These are phyloP conservation scores for Apophysomyces trapeziformis DNA, from an alignment of 371 early-diverging fungal genomes.

Conservation along the genomic window DNA sequence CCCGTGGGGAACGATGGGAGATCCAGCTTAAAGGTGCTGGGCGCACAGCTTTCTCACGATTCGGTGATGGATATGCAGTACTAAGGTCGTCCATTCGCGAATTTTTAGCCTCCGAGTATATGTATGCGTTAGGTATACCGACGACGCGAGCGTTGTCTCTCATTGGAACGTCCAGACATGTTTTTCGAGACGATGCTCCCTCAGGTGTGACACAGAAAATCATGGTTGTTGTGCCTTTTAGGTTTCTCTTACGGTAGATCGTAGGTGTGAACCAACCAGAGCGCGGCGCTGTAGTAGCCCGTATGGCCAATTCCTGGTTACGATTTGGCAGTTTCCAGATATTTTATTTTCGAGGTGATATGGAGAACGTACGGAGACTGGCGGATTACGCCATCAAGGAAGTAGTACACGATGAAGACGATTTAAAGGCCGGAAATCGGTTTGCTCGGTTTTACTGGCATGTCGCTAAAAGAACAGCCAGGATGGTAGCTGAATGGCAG, in stretches of 20 bases:
- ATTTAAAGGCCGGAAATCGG: conserved; percentile 32
- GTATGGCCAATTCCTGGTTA: conserved; percentile 84
- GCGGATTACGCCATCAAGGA: conserved; percentile 73
- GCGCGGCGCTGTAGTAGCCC: conserved; percentile 77
- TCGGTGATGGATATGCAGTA: conserved; percentile 89
- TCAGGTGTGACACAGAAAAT: conserved; percentile 12
- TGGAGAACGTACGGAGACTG: conserved; percentile 54
- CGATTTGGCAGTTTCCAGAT: conserved; percentile 92
- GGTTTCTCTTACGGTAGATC: neutral
- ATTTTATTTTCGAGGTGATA: conserved; percentile 71
- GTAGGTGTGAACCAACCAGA: conserved; percentile 51
- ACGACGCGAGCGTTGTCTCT: conserved; percentile 81
- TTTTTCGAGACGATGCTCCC: conserved; percentile 68
- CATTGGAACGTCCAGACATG: conserved; percentile 63
- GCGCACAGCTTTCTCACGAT: conserved; percentile 85
- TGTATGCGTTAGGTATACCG: conserved; percentile 75
- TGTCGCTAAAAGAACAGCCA: conserved; percentile 74
- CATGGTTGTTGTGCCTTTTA: neutral
- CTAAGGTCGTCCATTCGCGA: conserved; percentile 84
- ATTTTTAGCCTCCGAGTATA: conserved; percentile 83
- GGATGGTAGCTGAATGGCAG: conserved; percentile 88
- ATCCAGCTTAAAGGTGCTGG: conserved; percentile 89
- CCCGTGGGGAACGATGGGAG: conserved; percentile 66
- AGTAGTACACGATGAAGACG: conserved; percentile 35
- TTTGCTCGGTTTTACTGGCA: conserved; percentile 69